These are phyloP conservation scores for Hibiscus tridactylites DNA, from an alignment of 345 rosid genomes.

Conservation along the genomic window DNA sequence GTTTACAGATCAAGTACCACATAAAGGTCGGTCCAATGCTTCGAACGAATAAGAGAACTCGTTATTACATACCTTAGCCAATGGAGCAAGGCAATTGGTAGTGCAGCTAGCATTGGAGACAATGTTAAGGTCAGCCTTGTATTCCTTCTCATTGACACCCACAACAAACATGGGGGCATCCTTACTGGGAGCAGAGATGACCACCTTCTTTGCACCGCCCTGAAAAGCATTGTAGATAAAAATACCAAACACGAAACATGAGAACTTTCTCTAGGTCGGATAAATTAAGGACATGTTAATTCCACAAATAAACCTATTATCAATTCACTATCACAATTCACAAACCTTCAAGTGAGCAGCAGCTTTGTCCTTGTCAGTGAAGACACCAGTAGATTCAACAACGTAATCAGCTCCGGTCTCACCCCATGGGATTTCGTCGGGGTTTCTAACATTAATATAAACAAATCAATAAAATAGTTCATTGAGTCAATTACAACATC, in stretches of 20 bases:
- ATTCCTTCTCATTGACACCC: conserved; percentile 59
- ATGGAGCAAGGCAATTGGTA: conserved; percentile 65
- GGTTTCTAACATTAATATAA: conserved; percentile 29
- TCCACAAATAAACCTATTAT: neutral
- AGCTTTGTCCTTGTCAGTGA: conserved; percentile 64
- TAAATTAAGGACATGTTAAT: neutral
- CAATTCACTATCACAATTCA: neutral
- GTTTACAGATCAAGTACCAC: neutral
- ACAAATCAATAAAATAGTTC: neutral
- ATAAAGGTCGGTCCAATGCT: neutral
- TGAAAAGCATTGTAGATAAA: neutral
- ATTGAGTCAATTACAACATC: neutral
- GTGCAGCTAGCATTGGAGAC: conserved; percentile 73
- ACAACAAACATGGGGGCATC: conserved; percentile 74
- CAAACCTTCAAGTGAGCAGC: conserved; percentile 62
- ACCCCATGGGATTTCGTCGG: conserved; percentile 67
- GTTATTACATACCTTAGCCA: conserved; percentile 50
- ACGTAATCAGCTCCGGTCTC: conserved; percentile 49
- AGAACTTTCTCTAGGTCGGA: neutral
- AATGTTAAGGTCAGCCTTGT: conserved; percentile 37
- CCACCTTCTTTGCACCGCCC: conserved; percentile 69
- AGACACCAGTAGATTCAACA: conserved; percentile 65
- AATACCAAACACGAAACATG: neutral
- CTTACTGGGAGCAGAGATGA: conserved; percentile 54
- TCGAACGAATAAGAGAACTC: neutral